Evolutionary conservation across 331 rosid genomes (phyloP).

Genomic region (Prunus yedoensis): DNA sequence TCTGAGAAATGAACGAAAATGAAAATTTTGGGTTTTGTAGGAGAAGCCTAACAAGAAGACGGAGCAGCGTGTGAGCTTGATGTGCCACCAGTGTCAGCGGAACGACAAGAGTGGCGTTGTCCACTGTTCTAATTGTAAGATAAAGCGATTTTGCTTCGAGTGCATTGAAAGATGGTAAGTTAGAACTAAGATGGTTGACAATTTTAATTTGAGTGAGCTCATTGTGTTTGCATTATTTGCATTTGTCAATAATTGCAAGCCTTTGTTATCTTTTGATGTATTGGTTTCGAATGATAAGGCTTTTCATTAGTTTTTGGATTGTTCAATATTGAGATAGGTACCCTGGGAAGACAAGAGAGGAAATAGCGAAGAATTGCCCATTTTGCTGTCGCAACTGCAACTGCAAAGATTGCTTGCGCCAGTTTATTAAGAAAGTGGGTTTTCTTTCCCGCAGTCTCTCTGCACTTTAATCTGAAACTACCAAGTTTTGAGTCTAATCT

Average conservation of each 20-base stretch:
- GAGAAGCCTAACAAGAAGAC: slow-evolving; percentile 24
- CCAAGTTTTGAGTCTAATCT: background rate
- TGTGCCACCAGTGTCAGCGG: slow-evolving; percentile 80
- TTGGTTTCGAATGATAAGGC: background rate
- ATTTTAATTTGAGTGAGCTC: background rate
- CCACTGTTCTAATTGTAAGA: slow-evolving; percentile 45
- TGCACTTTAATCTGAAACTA: background rate
- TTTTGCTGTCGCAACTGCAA: slow-evolving; percentile 64
- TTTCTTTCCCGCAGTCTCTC: background rate
- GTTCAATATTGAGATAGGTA: slow-evolving; percentile 40
- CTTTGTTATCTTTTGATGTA: background rate
- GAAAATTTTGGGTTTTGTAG: slow-evolving; percentile 21
- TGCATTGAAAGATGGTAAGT: slow-evolving; percentile 66
- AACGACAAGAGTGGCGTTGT: slow-evolving; percentile 63
- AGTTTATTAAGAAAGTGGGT: slow-evolving; percentile 34
- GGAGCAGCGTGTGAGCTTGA: slow-evolving; percentile 50
- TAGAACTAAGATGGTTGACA: background rate
- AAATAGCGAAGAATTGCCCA: slow-evolving; percentile 50
- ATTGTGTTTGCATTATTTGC: too few species aligned
- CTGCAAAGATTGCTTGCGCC: slow-evolving; percentile 71
- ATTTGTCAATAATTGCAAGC: background rate
- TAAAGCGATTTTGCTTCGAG: slow-evolving; percentile 56
- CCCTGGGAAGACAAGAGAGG: slow-evolving; percentile 54
- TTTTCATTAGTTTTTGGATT: background rate
- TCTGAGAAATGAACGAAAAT: background rate